Percentiles rank a stretch among this genome's conserved stretches.
Evolutionary conservation across 2,329 filamentous ascomycete genomes (phyloP).

Genomic region (Monosporascus ibericus): DNA sequence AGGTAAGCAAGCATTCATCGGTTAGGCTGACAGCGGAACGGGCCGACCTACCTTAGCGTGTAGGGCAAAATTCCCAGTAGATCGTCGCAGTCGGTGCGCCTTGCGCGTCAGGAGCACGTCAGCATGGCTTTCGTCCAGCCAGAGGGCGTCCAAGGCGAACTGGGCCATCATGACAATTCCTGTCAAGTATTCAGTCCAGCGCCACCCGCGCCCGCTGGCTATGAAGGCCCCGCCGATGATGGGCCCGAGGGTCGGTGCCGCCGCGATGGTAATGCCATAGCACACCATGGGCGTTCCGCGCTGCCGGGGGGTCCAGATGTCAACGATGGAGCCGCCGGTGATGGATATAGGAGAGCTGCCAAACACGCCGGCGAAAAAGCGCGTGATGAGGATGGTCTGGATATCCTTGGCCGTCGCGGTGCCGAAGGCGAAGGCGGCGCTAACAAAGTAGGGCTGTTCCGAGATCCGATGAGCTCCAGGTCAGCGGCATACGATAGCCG

Average conservation of each 20-base stretch:
- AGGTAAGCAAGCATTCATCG: too few species aligned
- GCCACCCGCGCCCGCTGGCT: conserved; percentile 55
- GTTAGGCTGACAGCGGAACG: too few species aligned
- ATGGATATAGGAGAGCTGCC: conserved; percentile 48
- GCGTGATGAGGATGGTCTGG: conserved; percentile 48
- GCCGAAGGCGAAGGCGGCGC: conserved; percentile 45
- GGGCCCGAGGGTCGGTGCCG: conserved; percentile 56
- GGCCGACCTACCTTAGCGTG: too few species aligned
- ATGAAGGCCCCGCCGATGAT: conserved; percentile 57
- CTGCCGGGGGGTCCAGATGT: conserved; percentile 42
- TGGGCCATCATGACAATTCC: too few species aligned
- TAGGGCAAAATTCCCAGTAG: too few species aligned
- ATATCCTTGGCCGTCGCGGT: conserved; percentile 46
- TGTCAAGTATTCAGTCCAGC: conserved; percentile 37
- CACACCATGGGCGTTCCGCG: conserved; percentile 50
- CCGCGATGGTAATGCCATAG: conserved; percentile 58
- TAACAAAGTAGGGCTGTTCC: too few species aligned
- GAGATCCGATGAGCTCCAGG: conserved; percentile 25
- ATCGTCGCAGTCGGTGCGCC: too few species aligned
- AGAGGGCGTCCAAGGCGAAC: too few species aligned
- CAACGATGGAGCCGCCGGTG: conserved; percentile 46
- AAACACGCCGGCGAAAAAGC: conserved; percentile 52
- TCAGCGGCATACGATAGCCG: conserved; percentile 31
- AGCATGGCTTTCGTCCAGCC: too few species aligned
- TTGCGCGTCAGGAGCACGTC: too few species aligned